Conservation (phyloP, 768 basidiomycete species). For the Boletus sp. region DNA sequence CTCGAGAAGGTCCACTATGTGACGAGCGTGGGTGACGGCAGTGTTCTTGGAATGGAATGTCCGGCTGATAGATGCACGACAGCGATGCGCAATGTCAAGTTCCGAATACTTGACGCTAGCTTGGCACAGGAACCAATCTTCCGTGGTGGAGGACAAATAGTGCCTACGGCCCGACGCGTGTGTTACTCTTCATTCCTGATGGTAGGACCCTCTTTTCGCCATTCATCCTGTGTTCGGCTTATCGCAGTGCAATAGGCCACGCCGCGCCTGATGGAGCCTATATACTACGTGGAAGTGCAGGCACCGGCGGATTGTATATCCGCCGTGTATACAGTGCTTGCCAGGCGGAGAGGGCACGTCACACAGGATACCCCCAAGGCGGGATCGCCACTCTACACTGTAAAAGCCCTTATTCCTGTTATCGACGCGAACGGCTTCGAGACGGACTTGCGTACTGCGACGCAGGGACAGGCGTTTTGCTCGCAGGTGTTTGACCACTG, state of each 20-base stretch:
- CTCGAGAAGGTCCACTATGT: conserved; percentile 94
- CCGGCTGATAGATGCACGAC: conserved; percentile 1
- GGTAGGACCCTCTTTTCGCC: conserved; percentile 49
- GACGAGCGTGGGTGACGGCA: conserved; percentile 86
- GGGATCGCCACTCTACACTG: conserved; percentile 95
- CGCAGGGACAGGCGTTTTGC: conserved; percentile 99
- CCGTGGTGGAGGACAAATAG: conserved; percentile 97
- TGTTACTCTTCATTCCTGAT: conserved; percentile 99
- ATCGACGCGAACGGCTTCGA: conserved; percentile 99
- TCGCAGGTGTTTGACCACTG: conserved; percentile 98
- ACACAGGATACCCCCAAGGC: conserved; percentile 98
- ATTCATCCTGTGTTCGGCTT: background rate
- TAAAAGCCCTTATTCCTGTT: conserved; percentile 97
- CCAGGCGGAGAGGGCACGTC: conserved; percentile 98
- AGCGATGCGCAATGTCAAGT: conserved; percentile 99
- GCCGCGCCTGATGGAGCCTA: conserved; percentile 93
- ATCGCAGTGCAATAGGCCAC: conserved; percentile 62
- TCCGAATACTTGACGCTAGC: conserved; percentile 89
- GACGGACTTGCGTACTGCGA: conserved; percentile 95
- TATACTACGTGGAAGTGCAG: conserved; percentile 99
- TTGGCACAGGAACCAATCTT: conserved; percentile 96
- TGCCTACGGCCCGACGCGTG: conserved; percentile 96
- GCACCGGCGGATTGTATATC: conserved; percentile 98
- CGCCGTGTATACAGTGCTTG: conserved; percentile 96
- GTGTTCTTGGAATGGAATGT: background rate